These are phyloP conservation scores for Rhizopus stolonifer DNA, from an alignment of 371 early-diverging fungal species.

Conservation along the genomic window DNA sequence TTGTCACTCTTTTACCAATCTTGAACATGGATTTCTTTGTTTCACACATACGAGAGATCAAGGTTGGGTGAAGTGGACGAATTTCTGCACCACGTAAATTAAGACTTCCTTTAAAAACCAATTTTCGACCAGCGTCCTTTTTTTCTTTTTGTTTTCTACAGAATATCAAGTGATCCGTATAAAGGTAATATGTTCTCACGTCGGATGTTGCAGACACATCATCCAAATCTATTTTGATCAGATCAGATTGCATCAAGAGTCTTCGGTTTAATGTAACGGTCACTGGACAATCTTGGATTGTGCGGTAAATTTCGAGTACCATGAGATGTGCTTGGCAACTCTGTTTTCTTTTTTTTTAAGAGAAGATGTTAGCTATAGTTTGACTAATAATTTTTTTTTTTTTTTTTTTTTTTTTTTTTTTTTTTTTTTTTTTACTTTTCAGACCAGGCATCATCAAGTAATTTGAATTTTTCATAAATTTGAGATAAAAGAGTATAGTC, in stretches of 20 bases:
- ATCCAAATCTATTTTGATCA: conserved; percentile 29
- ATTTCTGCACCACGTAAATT: conserved; percentile 17
- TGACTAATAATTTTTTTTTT: too few species aligned
- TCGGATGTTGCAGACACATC: conserved; percentile 22
- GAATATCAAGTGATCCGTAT: conserved; percentile 22
- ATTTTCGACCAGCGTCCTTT: too few species aligned
- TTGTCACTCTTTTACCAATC: conserved; percentile 8
- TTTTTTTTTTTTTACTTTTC: conserved; percentile 13
- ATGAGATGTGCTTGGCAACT: conserved; percentile 20
- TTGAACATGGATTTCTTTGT: conserved; percentile 10
- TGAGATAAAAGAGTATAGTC: conserved; percentile 17
- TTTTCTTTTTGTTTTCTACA: conserved; percentile 22
- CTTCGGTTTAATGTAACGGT: conserved; percentile 24
- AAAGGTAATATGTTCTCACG: conserved; percentile 29
- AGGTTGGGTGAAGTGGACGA: conserved; percentile 8
- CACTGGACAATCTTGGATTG: conserved; percentile 23
- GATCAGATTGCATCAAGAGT: conserved; percentile 18
- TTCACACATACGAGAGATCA: conserved; percentile 21
- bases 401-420: too few species aligned
- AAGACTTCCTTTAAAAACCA: conserved; percentile 16
- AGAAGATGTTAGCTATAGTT: not conserved
- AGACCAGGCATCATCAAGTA: conserved; percentile 10
- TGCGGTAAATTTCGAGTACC: conserved; percentile 20
- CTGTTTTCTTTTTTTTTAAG: conserved; percentile 15
- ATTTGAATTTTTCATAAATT: conserved; percentile 5